These are phyloP conservation scores for Aspergillus bridgeri DNA, from an alignment of 495 filamentous ascomycete genomes.

Conservation along the genomic window DNA sequence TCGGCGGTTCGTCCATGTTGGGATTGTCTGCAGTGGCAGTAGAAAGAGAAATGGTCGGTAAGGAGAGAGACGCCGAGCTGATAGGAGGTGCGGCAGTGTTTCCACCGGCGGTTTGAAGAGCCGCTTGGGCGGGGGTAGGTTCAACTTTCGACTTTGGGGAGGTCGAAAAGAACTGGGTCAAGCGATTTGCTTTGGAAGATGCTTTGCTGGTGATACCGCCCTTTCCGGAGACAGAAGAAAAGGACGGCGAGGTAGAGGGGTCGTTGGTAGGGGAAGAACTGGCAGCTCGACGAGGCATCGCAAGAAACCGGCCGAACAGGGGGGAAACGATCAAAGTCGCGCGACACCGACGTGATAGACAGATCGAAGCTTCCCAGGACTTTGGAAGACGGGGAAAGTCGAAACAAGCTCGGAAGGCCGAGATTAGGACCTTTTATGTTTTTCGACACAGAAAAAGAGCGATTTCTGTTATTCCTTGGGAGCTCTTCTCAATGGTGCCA, in stretches of 20 bases:
- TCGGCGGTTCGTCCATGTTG: constrained; percentile 67
- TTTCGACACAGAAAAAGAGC: not conserved
- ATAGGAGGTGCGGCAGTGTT: constrained; percentile 57
- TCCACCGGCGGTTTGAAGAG: constrained; percentile 57
- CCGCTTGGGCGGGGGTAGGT: constrained; percentile 46
- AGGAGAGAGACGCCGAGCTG: constrained; percentile 66
- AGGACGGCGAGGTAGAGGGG: constrained; percentile 41
- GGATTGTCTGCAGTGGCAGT: constrained; percentile 79
- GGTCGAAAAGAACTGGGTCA: constrained; percentile 56
- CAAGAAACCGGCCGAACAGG: constrained; percentile 35
- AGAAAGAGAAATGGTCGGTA: constrained; percentile 91
- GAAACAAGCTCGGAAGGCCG: not conserved
- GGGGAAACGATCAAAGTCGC: constrained; percentile 15
- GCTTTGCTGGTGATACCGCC: constrained; percentile 43
- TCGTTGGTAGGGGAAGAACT: constrained; percentile 48
- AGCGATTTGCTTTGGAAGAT: constrained; percentile 63
- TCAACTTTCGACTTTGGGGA: constrained; percentile 55
- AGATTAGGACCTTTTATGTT: not conserved
- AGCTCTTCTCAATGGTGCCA: not conserved
- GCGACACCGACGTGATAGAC: constrained; percentile 11
- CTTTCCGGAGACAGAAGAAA: constrained; percentile 48
- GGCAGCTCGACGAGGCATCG: constrained; percentile 55
- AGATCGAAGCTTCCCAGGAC: constrained; percentile 3
- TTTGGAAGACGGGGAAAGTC: not conserved
- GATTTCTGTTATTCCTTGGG: not conserved